A percentile compares a stretch with the other conserved stretches of the same genome.
Conservation (phyloP, 345 rosid species). For the Salix suchowensis region DNA sequence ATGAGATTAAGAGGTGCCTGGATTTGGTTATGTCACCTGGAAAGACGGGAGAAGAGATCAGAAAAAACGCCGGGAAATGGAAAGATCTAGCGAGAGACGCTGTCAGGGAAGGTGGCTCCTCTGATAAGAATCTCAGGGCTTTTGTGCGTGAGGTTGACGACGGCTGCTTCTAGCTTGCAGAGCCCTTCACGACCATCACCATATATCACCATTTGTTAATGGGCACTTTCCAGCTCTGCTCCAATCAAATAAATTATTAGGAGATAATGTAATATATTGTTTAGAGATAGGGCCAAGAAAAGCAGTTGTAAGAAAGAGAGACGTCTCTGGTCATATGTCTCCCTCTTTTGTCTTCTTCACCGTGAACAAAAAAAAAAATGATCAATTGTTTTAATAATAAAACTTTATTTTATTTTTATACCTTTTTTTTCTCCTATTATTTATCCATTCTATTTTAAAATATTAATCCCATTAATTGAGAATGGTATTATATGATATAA, state of each 20-base stretch:
- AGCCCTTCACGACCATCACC: neutral
- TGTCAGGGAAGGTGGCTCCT: conserved; percentile 47
- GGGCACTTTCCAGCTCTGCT: neutral
- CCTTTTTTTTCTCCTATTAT: too few species aligned
- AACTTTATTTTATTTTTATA: too few species aligned
- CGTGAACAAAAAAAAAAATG: too few species aligned
- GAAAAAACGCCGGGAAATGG: conserved; percentile 46
- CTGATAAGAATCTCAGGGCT: conserved; percentile 42
- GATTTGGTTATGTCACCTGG: conserved; percentile 48
- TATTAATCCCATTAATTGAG: too few species aligned
- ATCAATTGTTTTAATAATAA: too few species aligned
- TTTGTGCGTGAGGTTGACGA: conserved; percentile 31
- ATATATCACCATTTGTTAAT: neutral
- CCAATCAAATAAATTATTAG: neutral
- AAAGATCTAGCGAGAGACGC: conserved; percentile 44
- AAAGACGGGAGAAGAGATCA: conserved; percentile 33
- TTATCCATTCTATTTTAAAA: too few species aligned
- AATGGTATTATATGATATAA: too few species aligned
- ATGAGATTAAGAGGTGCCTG: conserved; percentile 58
- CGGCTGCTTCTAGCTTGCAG: neutral
- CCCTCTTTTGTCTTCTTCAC: too few species aligned
- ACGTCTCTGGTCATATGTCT: too few species aligned
- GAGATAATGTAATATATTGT: neutral
- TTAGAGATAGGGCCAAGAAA: too few species aligned
- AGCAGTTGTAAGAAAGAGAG: too few species aligned